A percentile compares a stretch with the other conserved stretches of the same genome.
These are phyloP conservation scores for Daldinia grandis DNA, from an alignment of 495 filamentous ascomycete species.

Conservation along the genomic window DNA sequence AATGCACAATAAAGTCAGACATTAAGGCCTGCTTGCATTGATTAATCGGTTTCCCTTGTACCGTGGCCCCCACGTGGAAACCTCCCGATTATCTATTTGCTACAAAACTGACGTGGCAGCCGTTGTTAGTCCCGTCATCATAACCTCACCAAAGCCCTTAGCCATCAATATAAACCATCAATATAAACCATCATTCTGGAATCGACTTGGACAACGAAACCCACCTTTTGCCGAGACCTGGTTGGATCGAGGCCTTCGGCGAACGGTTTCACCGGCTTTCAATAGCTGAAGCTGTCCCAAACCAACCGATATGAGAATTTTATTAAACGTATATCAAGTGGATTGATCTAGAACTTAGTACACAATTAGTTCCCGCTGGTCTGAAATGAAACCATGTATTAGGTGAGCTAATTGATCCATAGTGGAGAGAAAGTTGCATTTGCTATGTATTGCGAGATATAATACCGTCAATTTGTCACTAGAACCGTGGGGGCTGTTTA, in stretches of 20 bases:
- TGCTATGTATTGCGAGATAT: conserved; percentile 10
- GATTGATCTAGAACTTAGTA: conserved; percentile 28
- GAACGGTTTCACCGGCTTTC: neutral
- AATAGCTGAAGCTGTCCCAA: neutral
- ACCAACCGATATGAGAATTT: conserved; percentile 25
- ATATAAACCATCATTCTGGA: conserved; percentile 15
- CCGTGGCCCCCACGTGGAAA: conserved; percentile 37
- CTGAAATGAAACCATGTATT: conserved; percentile 17
- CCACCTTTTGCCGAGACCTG: conserved; percentile 5
- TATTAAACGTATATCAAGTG: conserved; percentile 27
- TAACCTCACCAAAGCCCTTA: conserved; percentile 14
- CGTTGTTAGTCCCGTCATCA: conserved; percentile 24
- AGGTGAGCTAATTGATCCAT: conserved; percentile 19
- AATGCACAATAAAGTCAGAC: neutral
- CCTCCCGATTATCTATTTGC: conserved; percentile 37
- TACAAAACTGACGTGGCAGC: conserved; percentile 27
- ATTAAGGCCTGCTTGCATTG: conserved; percentile 19
- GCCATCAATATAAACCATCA: conserved; percentile 18
- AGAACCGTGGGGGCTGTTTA: neutral
- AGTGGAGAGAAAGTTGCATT: conserved; percentile 20
- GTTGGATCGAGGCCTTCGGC: conserved; percentile 1
- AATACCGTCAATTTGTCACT: conserved; percentile 19
- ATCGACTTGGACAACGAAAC: conserved; percentile 6
- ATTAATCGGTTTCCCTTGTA: conserved; percentile 8
- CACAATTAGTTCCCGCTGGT: conserved; percentile 29